Evolutionary conservation across 2,329 filamentous ascomycete genomes (phyloP).

Genomic region (Pseudogymnoascus sp.): DNA sequence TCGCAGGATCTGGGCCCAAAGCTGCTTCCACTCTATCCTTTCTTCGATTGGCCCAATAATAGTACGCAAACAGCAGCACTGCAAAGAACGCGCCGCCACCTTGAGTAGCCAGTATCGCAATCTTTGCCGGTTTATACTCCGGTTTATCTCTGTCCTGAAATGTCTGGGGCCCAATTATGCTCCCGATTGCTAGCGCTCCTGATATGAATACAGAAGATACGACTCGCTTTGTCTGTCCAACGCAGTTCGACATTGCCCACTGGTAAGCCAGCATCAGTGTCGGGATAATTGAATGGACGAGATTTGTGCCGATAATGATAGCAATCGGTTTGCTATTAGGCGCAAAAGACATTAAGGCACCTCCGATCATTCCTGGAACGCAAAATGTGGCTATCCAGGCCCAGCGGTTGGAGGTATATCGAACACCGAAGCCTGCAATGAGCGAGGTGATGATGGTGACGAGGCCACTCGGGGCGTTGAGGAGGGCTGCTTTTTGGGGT

Average conservation of each 20-base stretch:
- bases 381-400: conserved; percentile 35
- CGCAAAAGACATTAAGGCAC: conserved; percentile 34
- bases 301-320: conserved; percentile 36
- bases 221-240: conserved; percentile 42
- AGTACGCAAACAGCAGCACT: conserved; percentile 23
- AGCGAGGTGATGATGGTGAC: conserved; percentile 36
- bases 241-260: conserved; percentile 20
- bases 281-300: conserved; percentile 37
- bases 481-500: conserved; percentile 34
- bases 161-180: conserved; percentile 47
- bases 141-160: conserved; percentile 44
- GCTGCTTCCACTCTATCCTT: conserved; percentile 19
- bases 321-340: conserved; percentile 33
- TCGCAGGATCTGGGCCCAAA: conserved; percentile 20
- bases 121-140: conserved; percentile 43
- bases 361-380: conserved; percentile 40
- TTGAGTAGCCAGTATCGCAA: conserved; percentile 39
- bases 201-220: conserved; percentile 40
- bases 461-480: conserved; percentile 36
- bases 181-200: conserved; percentile 42
- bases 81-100: conserved; percentile 19
- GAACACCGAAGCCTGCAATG: conserved; percentile 32
- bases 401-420: conserved; percentile 33
- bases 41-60: conserved; percentile 23
- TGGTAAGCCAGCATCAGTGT: conserved; percentile 35